Evolutionary conservation across 2,329 filamentous ascomycete species (phyloP), one percentile per base, ranked within the genome.

Genomic region (Botrytis tulipae): DNA sequence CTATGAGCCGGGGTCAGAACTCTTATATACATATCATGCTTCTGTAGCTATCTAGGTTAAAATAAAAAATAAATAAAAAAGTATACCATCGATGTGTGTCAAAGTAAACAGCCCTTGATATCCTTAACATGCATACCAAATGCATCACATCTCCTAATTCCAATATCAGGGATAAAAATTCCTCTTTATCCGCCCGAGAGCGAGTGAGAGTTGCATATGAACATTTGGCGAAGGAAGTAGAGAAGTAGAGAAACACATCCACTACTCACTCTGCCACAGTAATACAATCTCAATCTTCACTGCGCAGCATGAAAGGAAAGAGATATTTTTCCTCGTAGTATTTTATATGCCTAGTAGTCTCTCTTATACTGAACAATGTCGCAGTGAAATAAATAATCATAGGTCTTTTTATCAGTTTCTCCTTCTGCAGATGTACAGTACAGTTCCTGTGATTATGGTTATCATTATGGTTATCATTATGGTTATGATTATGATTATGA

Each of bases 351-450:
- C 3, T 6, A 35, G 35, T 35, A n/a, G 1, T 25, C 0, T n/a
- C 22, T 51, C 48, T 51, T n/a, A 0, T 14, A 0, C 14, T 6
- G 4, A 3, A 14, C 1, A n/a, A 51, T 12, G 1, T 1, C 6
- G 4, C 5, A 25, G 9, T 51, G 25, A 7, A 9, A 22, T 20
- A 2, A 46, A 46, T 48, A 10, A 25, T 10, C 44, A 10, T 10
- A 1, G 9, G 46, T 0, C 9, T 48, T 48, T 48, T 3, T 10
- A 10, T 25, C 46, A 22, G 10, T 25, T 48, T 48, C 10, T 22
- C 10, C 20, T 25, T 12, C 46, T 48, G 3, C 22, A 48, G 46
- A 48, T 25, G 22, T 46, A 16, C 5, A 35, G 35, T 42, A 46
- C 44, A 46, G 16, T 20, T 20, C 6, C 18, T 44, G 1, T 44